Conservation (phyloP, 2,329 filamentous ascomycete species). For the Exophiala spinifera region DNA sequence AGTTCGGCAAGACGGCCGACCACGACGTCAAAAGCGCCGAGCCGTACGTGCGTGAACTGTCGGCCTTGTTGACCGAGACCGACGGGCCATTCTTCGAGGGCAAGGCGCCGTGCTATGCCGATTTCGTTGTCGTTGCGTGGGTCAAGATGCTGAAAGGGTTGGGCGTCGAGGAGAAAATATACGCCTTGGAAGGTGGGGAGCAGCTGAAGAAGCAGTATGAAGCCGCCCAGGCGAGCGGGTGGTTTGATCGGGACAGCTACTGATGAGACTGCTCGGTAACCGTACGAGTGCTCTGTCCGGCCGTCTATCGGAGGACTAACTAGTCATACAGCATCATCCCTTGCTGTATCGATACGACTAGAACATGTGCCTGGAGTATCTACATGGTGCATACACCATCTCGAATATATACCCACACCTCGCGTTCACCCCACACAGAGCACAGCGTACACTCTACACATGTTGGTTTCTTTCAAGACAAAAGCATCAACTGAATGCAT, state of each 20-base stretch:
- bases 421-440: no score
- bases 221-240: slow-evolving; percentile 10
- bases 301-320: no score
- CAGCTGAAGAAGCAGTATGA: slow-evolving; percentile 18
- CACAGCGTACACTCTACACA: no score
- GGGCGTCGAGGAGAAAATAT: slow-evolving; percentile 8
- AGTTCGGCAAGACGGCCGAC: slow-evolving; percentile 43
- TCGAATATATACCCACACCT: no score
- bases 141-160: slow-evolving; percentile 44
- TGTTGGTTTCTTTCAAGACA: no score
- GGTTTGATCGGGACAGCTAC: slow-evolving; percentile 25
- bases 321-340: no score
- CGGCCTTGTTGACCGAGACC: slow-evolving; percentile 52
- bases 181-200: slow-evolving; percentile 12
- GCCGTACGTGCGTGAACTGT: slow-evolving; percentile 37
- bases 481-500: no score
- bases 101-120: slow-evolving; percentile 53
- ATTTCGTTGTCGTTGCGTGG: slow-evolving; percentile 55
- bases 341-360: no score
- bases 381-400: no score
- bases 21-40: slow-evolving; percentile 46
- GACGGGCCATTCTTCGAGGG: slow-evolving; percentile 63
- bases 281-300: no score
- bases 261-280: not conserved
- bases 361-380: no score